These are phyloP conservation scores for Oryza longistaminata DNA, from an alignment of 176 grass and related monocot genomes.

Conservation along the genomic window DNA sequence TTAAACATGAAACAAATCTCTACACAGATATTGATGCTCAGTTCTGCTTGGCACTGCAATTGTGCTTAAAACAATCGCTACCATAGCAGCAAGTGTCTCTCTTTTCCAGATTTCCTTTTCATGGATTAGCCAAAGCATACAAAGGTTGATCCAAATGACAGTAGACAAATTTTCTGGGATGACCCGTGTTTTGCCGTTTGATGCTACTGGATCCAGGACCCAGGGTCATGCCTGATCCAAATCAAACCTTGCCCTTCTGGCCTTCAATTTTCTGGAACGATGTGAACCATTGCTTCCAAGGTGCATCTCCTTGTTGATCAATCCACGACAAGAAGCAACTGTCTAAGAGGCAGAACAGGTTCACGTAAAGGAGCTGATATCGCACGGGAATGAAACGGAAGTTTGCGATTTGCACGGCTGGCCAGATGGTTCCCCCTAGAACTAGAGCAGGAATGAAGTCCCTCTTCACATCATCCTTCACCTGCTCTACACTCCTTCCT, in stretches of 20 bases:
- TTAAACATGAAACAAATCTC: conserved; percentile 8
- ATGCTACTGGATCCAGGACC: no score
- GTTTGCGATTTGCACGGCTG: conserved; percentile 76
- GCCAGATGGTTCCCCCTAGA: conserved; percentile 69
- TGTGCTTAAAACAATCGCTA: background rate
- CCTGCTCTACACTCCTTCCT: conserved; percentile 58
- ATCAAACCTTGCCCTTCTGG: conserved; percentile 54
- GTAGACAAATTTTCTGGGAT: background rate
- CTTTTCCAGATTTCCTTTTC: background rate
- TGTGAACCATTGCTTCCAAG: conserved; percentile 84
- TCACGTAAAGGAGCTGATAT: conserved; percentile 89
- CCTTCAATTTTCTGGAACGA: conserved; percentile 58
- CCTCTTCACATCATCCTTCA: conserved; percentile 95
- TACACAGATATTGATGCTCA: background rate
- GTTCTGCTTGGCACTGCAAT: background rate
- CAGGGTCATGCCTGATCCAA: background rate
- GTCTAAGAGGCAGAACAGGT: conserved; percentile 87
- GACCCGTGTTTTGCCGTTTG: background rate
- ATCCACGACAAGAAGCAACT: conserved; percentile 94
- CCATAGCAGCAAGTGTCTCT: background rate
- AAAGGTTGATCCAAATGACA: conserved; percentile 6
- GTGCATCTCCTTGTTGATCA: conserved; percentile 85
- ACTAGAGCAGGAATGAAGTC: conserved; percentile 81
- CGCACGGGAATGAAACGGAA: conserved; percentile 83
- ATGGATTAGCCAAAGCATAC: conserved; percentile 21